Base-by-base conservation (phyloP, 768 basidiomycete genomes). In the Lentinula sp. region DNA sequence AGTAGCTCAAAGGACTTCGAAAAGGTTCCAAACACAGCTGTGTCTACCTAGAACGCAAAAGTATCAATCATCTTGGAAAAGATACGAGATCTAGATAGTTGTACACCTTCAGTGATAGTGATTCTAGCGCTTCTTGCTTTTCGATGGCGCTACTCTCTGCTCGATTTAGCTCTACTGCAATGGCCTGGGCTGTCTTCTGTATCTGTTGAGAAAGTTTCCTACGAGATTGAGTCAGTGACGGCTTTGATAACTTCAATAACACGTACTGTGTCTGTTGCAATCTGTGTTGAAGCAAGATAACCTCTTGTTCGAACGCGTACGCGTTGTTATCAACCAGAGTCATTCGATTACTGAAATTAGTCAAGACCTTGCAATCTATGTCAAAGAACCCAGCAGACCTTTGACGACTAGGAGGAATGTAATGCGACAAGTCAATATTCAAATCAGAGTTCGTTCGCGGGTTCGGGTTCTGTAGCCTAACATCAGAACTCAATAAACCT, bases 71-170 rank as follows among this genome's bases (percentile, higher is more conserved):
- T 43, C 21, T 9, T 10, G 13, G 13, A 23, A 18, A 15, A 31
- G 23, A 43, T 13, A 40, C 2, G 39, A 31, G n/a, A 39, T 21
- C 16, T 11, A 43, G 43, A 37, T 9, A 34, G 1, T 35, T 21
- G 39, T 65, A 54, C 46, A 74, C 75, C 21, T 70, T 35, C 32
- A 72, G 56, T 10, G 74, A 73, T 13, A 74, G 62, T 40, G 73
- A 70, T 39, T 65, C 63, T 31, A 75, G 64, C 2, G 60, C 61
- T 46, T 71, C 69, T 52, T 74, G 66, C 8, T 65, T 52, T 13
- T 51, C 57, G 8, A 32, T 40, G 11, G 72, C 70, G 1, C 63
- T 63, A 5, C 49, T 52, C 51, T 71, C 68, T 4, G 64, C 58
- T 9, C 48, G 66, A 34, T 70, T 65, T 18, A 75, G 64, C 6